Percentiles rank a stretch among this genome's conserved stretches.
Conservation (phyloP, 2,329 filamentous ascomycete species). For the Alternaria consortialis region DNA sequence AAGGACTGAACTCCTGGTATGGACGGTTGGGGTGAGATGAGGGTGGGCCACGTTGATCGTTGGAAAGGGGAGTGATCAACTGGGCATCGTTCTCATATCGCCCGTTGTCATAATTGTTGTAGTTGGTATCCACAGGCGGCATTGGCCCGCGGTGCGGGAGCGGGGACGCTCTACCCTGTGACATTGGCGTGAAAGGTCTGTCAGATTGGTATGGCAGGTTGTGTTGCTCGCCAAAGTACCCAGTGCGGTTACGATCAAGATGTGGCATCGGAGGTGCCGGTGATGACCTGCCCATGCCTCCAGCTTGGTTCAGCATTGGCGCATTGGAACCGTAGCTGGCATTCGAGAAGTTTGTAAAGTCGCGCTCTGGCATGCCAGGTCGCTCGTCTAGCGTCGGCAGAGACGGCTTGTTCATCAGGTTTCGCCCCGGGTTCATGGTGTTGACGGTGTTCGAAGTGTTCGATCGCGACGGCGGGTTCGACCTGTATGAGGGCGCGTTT, state of each 20-base stretch:
- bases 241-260: conserved; percentile 34
- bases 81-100: conserved; percentile 37
- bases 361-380: conserved; percentile 47
- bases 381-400: conserved; percentile 54
- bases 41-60: conserved; percentile 26
- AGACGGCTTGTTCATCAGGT: conserved; percentile 49
- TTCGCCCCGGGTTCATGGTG: conserved; percentile 41
- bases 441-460: conserved; percentile 64
- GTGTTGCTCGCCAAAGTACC: conserved; percentile 40
- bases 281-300: conserved; percentile 63
- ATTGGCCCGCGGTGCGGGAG: conserved; percentile 35
- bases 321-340: conserved; percentile 71
- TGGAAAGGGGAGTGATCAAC: conserved; percentile 31
- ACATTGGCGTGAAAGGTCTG: conserved; percentile 42
- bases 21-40: conserved; percentile 24
- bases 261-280: conserved; percentile 44
- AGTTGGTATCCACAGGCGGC: conserved; percentile 44
- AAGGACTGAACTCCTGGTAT: conserved; percentile 45
- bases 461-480: conserved; percentile 63
- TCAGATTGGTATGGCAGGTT: conserved; percentile 32
- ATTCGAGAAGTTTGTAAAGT: conserved; percentile 60
- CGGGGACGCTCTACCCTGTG: conserved; percentile 42
- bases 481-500: conserved; percentile 28
- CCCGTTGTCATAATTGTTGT: conserved; percentile 31
- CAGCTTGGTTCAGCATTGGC: conserved; percentile 68